phyloP scores from a whole-genome alignment of 345 rosid species.

The Hibiscus trionum region DNA sequence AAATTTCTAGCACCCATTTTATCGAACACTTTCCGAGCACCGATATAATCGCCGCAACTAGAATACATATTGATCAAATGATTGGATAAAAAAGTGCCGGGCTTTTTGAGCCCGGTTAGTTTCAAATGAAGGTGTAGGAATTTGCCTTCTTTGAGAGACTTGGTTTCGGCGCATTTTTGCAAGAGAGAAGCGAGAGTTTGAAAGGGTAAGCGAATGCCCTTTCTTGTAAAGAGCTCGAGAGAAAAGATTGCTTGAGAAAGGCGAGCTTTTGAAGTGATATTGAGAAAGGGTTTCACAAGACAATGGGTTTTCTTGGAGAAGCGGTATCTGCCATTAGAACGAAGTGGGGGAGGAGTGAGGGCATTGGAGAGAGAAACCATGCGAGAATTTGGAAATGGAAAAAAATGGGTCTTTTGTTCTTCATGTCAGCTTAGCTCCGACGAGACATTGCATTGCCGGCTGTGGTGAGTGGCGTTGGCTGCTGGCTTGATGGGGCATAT shows the following conservation, averaged over 20 bases:
- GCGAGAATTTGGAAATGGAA: slow-evolving; percentile 3
- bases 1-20: slow-evolving; percentile 48
- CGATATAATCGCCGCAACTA: slow-evolving; percentile 33
- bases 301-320: slow-evolving; percentile 21
- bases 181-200: slow-evolving; percentile 38
- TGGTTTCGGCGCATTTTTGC: slow-evolving; percentile 32
- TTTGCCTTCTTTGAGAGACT: slow-evolving; percentile 54
- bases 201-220: slow-evolving; percentile 52
- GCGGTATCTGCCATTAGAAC: slow-evolving; percentile 24
- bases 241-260: slow-evolving; percentile 45
- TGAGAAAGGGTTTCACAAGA: slow-evolving; percentile 30
- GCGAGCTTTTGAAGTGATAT: slow-evolving; percentile 27
- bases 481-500: neutral
- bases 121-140: slow-evolving; percentile 74
- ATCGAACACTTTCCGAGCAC: slow-evolving; percentile 61
- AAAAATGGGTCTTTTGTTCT: neutral
- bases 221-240: slow-evolving; percentile 36
- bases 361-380: slow-evolving; percentile 46
- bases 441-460: slow-evolving; percentile 19
- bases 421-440: slow-evolving; percentile 19
- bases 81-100: slow-evolving; percentile 46
- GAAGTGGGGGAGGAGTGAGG: slow-evolving; percentile 17
- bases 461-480: neutral
- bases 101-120: slow-evolving; percentile 45
- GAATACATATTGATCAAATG: slow-evolving; percentile 46